phyloP scores from a whole-genome alignment of 2,329 filamentous ascomycete genomes.

The Didymella exigua region DNA sequence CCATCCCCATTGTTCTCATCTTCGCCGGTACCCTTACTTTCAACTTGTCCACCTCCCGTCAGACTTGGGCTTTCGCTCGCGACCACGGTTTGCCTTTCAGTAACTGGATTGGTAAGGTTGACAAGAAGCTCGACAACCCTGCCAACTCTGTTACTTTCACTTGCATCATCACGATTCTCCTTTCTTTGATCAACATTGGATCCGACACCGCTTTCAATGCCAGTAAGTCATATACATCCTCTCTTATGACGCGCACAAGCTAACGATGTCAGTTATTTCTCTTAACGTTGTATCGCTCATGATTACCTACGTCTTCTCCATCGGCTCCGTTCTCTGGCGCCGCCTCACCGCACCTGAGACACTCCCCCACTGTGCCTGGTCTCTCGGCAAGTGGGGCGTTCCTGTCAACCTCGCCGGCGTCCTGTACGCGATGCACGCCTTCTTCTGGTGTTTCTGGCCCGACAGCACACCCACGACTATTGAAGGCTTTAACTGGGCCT shows the following conservation, averaged over 20 bases:
- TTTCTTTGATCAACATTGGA: constrained; percentile 46
- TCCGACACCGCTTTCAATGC: constrained; percentile 45
- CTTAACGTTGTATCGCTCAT: constrained; percentile 48
- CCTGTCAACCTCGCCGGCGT: constrained; percentile 47
- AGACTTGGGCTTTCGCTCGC: constrained; percentile 47
- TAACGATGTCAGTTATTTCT: constrained; percentile 43
- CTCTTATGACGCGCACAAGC: not conserved
- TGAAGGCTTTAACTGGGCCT: constrained; percentile 45
- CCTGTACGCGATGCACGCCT: constrained; percentile 44
- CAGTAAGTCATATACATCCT: constrained; percentile 21
- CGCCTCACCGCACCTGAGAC: constrained; percentile 46
- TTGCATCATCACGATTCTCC: constrained; percentile 33
- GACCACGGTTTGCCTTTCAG: constrained; percentile 44
- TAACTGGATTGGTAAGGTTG: constrained; percentile 35
- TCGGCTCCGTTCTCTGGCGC: constrained; percentile 49
- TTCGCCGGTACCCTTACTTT: constrained; percentile 40
- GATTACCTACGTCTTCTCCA: constrained; percentile 51
- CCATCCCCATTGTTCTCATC: constrained; percentile 40
- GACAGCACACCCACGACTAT: constrained; percentile 32
- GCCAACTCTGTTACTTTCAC: constrained; percentile 42
- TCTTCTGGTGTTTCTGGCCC: constrained; percentile 53
- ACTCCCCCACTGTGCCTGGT: constrained; percentile 48
- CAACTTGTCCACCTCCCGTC: constrained; percentile 41
- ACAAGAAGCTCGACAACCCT: constrained; percentile 36
- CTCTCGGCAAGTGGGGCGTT: constrained; percentile 47